Evolutionary conservation across 2,329 filamentous ascomycete species (phyloP).

Genomic region (Claviceps africana): DNA sequence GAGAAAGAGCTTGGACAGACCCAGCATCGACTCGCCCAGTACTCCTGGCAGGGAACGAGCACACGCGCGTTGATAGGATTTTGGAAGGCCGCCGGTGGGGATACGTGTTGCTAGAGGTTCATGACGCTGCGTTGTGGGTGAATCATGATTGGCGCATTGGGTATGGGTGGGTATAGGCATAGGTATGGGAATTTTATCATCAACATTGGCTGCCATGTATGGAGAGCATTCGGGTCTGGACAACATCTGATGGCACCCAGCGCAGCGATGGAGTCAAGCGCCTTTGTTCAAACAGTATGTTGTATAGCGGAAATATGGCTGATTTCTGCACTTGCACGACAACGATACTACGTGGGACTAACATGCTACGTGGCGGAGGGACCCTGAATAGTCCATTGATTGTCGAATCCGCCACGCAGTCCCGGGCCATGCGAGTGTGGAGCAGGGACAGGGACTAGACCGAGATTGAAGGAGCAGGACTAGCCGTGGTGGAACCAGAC

Average conservation of each 20-base stretch:
- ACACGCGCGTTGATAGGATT: constrained; percentile 10
- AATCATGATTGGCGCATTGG: neutral
- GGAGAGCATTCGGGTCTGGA: neutral
- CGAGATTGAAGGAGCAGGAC: too few relatives aligned
- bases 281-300: neutral
- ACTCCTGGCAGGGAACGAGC: constrained; percentile 21
- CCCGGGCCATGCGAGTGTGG: too few relatives aligned
- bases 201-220: too few relatives aligned
- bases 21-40: constrained; percentile 28
- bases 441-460: too few relatives aligned
- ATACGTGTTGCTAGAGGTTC: neutral
- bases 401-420: too few relatives aligned
- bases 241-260: neutral
- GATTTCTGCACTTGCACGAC: neutral
- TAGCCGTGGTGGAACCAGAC: neutral
- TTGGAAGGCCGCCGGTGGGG: neutral
- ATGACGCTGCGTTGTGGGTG: neutral
- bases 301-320: neutral
- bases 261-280: neutral
- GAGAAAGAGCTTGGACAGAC: constrained; percentile 17
- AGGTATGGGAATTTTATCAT: neutral
- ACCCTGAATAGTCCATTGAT: too few relatives aligned
- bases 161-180: neutral
- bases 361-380: too few relatives aligned
- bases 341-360: too few relatives aligned